phyloP scores from a whole-genome alignment of 345 rosid genomes.

The Bruguiera parviflora region DNA sequence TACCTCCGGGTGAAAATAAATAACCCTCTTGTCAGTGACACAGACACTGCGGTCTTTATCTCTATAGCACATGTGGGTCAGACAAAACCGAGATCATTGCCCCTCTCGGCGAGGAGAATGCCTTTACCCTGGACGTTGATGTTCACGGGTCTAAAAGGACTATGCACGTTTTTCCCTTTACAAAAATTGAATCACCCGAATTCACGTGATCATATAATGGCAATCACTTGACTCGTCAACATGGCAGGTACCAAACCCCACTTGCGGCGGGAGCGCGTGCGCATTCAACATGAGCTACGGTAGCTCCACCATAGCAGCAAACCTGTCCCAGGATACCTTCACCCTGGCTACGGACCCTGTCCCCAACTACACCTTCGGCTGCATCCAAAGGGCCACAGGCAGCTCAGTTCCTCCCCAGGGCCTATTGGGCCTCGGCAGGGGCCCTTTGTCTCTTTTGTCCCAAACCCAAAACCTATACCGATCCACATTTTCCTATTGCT shows the following conservation, averaged over 20 bases:
- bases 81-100: no score
- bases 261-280: constrained; percentile 61
- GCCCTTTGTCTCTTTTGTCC: constrained; percentile 71
- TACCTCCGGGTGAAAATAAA: no score
- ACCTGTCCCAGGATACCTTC: constrained; percentile 61
- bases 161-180: neutral
- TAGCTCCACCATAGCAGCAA: constrained; percentile 60
- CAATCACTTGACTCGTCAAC: neutral
- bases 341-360: constrained; percentile 54
- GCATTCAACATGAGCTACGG: constrained; percentile 81
- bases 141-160: constrained; percentile 3
- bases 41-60: no score
- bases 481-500: constrained; percentile 85
- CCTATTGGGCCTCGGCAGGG: constrained; percentile 79
- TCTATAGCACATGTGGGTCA: no score
- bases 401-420: constrained; percentile 81
- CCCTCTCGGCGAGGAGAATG: no score
- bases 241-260: constrained; percentile 61
- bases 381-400: constrained; percentile 65
- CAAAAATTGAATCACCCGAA: neutral
- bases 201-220: neutral
- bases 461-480: constrained; percentile 68
- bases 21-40: no score
- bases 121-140: neutral
- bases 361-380: constrained; percentile 76